Percentiles rank a stretch among this genome's conserved stretches.
Evolutionary conservation across 169 alveolate genomes (phyloP).

Genomic region (Eimeria acervulina): DNA sequence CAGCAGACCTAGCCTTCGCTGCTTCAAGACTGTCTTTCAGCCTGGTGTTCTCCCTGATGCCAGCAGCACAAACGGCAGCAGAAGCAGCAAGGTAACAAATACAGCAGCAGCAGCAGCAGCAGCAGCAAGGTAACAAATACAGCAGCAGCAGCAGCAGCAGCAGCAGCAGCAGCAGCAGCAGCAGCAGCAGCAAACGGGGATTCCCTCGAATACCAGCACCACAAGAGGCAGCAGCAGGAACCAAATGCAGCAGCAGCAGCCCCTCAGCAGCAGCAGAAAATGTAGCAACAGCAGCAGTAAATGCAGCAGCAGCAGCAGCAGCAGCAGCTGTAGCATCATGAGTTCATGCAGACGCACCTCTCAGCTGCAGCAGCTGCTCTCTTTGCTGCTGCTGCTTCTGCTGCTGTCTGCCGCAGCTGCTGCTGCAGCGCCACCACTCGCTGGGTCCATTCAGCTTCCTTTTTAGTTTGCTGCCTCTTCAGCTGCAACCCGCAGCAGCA

Average conservation of each 20-base stretch:
- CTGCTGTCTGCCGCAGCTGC: background rate
- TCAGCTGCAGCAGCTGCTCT: slow-evolving; percentile 20
- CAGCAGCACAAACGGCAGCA: too few relatives aligned
- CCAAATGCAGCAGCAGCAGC: background rate
- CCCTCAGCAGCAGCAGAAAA: background rate
- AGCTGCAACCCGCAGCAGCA: background rate
- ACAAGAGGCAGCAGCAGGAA: too few relatives aligned
- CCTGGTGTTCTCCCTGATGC: too few relatives aligned
- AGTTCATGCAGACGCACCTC: background rate
- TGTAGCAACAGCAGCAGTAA: background rate
- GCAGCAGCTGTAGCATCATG: background rate
- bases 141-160: slow-evolving; percentile 32
- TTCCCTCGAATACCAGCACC: too few relatives aligned
- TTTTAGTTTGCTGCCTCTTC: background rate
- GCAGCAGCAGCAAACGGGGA: too few relatives aligned
- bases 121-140: background rate
- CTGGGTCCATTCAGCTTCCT: background rate
- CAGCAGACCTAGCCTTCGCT: too few relatives aligned
- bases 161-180: background rate
- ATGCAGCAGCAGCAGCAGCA: background rate
- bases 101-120: slow-evolving; percentile 25
- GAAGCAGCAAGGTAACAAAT: background rate
- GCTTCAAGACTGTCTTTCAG: too few relatives aligned
- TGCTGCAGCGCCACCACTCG: slow-evolving; percentile 9
- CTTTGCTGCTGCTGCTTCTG: slow-evolving; percentile 3